Percentiles rank a stretch among this genome's conserved stretches.
These are phyloP conservation scores for Boletus sp. DNA, from an alignment of 1,284 basidiomycete species.

Conservation along the genomic window DNA sequence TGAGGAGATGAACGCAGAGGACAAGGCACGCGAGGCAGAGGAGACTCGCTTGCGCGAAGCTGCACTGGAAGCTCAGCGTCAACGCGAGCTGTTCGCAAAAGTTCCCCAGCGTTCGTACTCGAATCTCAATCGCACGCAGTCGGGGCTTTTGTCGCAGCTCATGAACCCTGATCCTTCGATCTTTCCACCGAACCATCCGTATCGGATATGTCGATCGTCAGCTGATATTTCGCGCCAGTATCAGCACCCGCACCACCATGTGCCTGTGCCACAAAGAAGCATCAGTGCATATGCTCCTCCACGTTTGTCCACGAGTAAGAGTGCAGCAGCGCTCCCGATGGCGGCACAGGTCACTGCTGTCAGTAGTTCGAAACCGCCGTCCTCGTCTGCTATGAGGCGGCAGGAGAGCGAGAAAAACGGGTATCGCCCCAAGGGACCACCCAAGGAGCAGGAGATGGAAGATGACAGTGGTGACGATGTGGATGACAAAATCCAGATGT, in stretches of 20 bases:
- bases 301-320: constrained; percentile 55
- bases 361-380: constrained; percentile 28
- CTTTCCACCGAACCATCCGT: constrained; percentile 58
- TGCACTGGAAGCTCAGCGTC: constrained; percentile 61
- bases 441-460: constrained; percentile 65
- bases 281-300: constrained; percentile 28
- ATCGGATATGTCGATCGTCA: constrained; percentile 47
- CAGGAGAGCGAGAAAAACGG: constrained; percentile 32
- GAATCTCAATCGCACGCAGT: constrained; percentile 49
- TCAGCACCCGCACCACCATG: constrained; percentile 12
- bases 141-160: constrained; percentile 61
- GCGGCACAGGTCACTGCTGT: constrained; percentile 54
- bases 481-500: constrained; percentile 49
- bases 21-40: constrained; percentile 32
- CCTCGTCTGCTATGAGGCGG: constrained; percentile 17
- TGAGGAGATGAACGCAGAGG: constrained; percentile 43
- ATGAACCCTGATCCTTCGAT: constrained; percentile 65
- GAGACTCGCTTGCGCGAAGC: constrained; percentile 40
- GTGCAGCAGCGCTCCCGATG: constrained; percentile 59
- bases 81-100: constrained; percentile 76
- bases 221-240: constrained; percentile 43
- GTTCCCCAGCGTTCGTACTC: constrained; percentile 64
- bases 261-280: constrained; percentile 29
- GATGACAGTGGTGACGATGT: constrained; percentile 57
- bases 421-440: constrained; percentile 61